These are phyloP conservation scores for Neonectria neomacrospora DNA, from an alignment of 2,329 filamentous ascomycete species.

Conservation along the genomic window DNA sequence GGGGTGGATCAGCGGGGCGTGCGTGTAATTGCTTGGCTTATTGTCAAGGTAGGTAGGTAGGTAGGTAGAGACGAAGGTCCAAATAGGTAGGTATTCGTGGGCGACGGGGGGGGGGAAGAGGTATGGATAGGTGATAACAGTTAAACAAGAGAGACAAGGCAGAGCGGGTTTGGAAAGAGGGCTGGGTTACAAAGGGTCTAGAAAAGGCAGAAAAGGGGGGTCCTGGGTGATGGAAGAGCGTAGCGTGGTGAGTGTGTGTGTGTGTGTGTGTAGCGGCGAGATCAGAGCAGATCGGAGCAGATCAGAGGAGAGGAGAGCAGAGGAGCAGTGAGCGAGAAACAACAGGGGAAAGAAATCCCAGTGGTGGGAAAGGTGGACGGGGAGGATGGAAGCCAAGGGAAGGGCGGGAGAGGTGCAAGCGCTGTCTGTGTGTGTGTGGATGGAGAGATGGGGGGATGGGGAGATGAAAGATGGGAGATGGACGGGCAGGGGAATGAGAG, in stretches of 20 bases:
- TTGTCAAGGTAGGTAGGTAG: neutral
- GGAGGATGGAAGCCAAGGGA: conserved; percentile 5
- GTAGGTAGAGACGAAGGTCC: neutral
- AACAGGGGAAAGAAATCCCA: conserved; percentile 2
- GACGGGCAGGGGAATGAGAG: conserved; percentile 25
- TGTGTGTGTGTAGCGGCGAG: conserved; percentile 11
- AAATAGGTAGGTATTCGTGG: conserved; percentile 11
- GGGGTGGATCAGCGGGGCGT: conserved; percentile 4
- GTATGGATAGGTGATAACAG: conserved; percentile 13
- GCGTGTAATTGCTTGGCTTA: neutral
- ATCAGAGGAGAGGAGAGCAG: conserved; percentile 13
- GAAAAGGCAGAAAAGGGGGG: conserved; percentile 24
- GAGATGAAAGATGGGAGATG: conserved; percentile 16
- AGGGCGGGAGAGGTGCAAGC: neutral
- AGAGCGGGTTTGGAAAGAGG: conserved; percentile 28
- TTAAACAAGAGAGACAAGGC: conserved; percentile 21
- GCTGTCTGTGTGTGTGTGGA: conserved; percentile 23
- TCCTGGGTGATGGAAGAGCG: conserved; percentile 4
- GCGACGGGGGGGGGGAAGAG: conserved; percentile 19
- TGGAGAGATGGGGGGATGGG: conserved; percentile 14
- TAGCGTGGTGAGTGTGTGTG: too few species aligned
- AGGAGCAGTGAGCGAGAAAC: conserved; percentile 6
- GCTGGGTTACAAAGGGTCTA: conserved; percentile 21
- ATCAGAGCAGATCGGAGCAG: neutral
- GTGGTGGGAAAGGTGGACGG: conserved; percentile 11